These are phyloP conservation scores for Phytophthora pluvialis DNA, from an alignment of 352 stramenopile genomes.

Conservation along the genomic window DNA sequence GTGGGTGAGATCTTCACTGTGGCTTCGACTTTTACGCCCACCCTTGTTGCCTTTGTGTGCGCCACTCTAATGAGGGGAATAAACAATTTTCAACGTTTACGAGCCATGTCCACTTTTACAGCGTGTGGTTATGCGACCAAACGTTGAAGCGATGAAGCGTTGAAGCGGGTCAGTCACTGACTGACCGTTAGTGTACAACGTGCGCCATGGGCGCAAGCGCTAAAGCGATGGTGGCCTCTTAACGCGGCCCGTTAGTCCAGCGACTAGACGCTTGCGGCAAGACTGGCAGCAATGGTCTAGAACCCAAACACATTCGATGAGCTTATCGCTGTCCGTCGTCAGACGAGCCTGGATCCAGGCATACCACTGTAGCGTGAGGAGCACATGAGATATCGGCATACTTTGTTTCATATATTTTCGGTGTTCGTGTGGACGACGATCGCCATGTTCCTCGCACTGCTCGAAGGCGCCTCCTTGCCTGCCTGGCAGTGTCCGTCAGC, in stretches of 20 bases:
- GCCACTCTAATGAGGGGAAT: constrained; percentile 2
- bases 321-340: background rate
- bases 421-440: constrained; percentile 16
- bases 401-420: constrained; percentile 20
- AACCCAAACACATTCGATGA: too few relatives aligned
- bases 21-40: too few relatives aligned
- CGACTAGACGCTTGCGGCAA: too few relatives aligned
- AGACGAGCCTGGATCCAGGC: constrained; percentile 19
- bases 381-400: constrained; percentile 38
- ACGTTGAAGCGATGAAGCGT: background rate
- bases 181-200: too few relatives aligned
- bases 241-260: too few relatives aligned
- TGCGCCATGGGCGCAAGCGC: too few relatives aligned
- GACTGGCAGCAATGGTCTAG: too few relatives aligned
- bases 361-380: constrained; percentile 28
- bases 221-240: too few relatives aligned
- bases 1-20: too few relatives aligned
- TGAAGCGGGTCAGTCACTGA: background rate
- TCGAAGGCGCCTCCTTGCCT: constrained; percentile 7
- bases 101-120: constrained; percentile 29
- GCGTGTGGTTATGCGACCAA: constrained; percentile 7
- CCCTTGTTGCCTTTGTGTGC: constrained; percentile 12
- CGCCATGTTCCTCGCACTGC: constrained; percentile 1
- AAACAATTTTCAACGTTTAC: constrained; percentile 14
- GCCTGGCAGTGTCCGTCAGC: background rate